Evolutionary conservation across 2,329 filamentous ascomycete genomes (phyloP).

Genomic region (Pyrenophora teres): DNA sequence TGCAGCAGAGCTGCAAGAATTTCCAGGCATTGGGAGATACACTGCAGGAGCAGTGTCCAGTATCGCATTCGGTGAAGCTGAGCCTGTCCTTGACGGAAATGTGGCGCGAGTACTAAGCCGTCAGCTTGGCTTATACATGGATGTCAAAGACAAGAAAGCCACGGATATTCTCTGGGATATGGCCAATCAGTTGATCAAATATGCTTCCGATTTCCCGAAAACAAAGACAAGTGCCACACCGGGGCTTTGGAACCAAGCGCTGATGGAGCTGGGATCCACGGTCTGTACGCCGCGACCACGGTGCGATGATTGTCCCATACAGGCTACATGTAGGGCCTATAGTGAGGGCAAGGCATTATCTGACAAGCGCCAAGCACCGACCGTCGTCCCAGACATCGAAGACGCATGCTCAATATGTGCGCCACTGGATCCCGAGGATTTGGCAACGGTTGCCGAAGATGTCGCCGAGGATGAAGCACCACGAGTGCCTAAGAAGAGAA

Average conservation of each 20-base stretch:
- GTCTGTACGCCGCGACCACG: conserved; percentile 65
- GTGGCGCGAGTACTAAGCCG: conserved; percentile 65
- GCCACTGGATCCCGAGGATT: conserved; percentile 37
- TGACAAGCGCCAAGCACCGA: conserved; percentile 15
- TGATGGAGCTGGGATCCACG: conserved; percentile 70
- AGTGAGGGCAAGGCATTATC: conserved; percentile 36
- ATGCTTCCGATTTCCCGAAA: conserved; percentile 49
- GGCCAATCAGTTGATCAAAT: conserved; percentile 60
- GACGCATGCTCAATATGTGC: conserved; percentile 39
- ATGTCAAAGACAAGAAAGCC: conserved; percentile 61
- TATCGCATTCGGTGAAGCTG: conserved; percentile 65
- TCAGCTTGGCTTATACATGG: conserved; percentile 62
- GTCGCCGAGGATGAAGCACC: conserved; percentile 19
- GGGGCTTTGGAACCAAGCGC: conserved; percentile 66
- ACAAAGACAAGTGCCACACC: conserved; percentile 55
- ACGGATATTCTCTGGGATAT: conserved; percentile 63
- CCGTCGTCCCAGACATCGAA: conserved; percentile 33
- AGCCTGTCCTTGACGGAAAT: conserved; percentile 68
- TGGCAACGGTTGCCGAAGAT: conserved; percentile 26
- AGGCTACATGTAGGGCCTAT: conserved; percentile 39
- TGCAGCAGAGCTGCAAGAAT: conserved; percentile 53
- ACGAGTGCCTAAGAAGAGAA: conserved; percentile 31
- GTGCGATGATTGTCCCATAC: conserved; percentile 51
- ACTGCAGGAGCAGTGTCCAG: conserved; percentile 66
- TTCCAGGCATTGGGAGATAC: conserved; percentile 66